Evolutionary conservation across 2,329 filamentous ascomycete species (phyloP), one percentile per base, ranked within the genome.

Genomic region (Ustilaginoidea virens): DNA sequence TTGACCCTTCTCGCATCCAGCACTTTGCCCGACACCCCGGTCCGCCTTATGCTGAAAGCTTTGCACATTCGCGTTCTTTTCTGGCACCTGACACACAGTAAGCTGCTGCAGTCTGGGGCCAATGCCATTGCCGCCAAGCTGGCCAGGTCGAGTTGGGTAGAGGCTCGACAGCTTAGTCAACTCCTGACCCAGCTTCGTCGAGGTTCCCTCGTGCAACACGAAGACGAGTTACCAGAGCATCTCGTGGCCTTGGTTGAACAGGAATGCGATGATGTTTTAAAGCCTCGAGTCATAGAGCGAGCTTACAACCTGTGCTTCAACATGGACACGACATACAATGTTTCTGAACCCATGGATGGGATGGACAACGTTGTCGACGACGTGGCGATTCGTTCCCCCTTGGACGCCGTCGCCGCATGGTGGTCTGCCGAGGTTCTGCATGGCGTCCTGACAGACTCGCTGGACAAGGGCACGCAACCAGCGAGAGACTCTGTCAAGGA

Each of bases 261-360:
- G 36, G 77, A 87, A 17, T 85, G 79, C 39, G 81, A 92, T 29
- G 73, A 83, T 14, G 81, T 94, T 7, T 66, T 96, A 39, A 75
- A 74, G 37, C 68, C 80, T 30, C 65, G 67, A 25, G 77, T 93
- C 36, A 69, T 87, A 22, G 82, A 92, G 51, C 74, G 85, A 31
- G 83, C 83, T 2, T 81, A 87, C 49, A 93, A 92, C 47, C 63
- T 94, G 11, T 82, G 85, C 3, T 93, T 85, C 70, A 90, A 93
- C 52, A 67, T 71, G 33, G 73, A 76, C 4, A 87, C 79, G 0
- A 72, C 74, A 2, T 62, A 80, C 42, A 72, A 75, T 17, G 66
- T 74, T 0, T 56, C 63, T 24, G 60, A 66, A 3, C 60, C 64
- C 14, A 77, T 81, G 37, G 72, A 77, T 29, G 73, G 80, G 27